Evolutionary conservation across 2,329 filamentous ascomycete genomes (phyloP).

Genomic region (Pleurostoma richardsiae): DNA sequence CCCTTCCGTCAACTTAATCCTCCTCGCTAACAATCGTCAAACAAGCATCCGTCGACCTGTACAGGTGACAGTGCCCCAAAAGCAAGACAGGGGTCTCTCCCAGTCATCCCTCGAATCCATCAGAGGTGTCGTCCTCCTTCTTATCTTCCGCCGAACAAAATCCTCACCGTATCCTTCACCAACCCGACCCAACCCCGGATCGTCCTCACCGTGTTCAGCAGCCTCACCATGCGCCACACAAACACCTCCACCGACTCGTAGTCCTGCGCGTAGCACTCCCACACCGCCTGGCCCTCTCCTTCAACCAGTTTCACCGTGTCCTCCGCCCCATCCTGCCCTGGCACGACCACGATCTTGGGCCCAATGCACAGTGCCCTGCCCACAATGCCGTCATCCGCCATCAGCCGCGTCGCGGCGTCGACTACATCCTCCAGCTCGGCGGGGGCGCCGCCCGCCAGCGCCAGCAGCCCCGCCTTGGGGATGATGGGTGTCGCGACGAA

Average conservation of each 20-base stretch:
- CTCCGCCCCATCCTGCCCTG: conserved; percentile 28
- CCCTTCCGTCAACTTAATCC: no score
- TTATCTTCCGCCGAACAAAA: background rate
- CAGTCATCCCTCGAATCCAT: no score
- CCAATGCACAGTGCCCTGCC: conserved; percentile 55
- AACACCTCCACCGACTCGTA: conserved; percentile 53
- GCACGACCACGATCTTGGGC: conserved; percentile 44
- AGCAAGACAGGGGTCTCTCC: no score
- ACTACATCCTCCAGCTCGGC: conserved; percentile 55
- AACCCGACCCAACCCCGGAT: conserved; percentile 51
- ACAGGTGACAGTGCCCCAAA: no score
- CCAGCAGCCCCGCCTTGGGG: conserved; percentile 32
- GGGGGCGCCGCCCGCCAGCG: conserved; percentile 52
- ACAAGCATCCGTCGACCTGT: no score
- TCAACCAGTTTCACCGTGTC: conserved; percentile 10
- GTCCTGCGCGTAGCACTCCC: conserved; percentile 58
- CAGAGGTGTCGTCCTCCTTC: no score
- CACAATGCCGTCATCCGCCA: conserved; percentile 47
- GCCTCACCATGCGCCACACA: conserved; percentile 42
- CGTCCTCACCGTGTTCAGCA: conserved; percentile 46
- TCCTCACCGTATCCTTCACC: conserved; percentile 25
- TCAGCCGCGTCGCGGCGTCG: conserved; percentile 56
- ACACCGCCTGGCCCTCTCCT: conserved; percentile 35
- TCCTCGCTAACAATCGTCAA: no score
- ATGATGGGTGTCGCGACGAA: conserved; percentile 61